phyloP scores from a whole-genome alignment of 331 rosid genomes.

The Malus hybrid region DNA sequence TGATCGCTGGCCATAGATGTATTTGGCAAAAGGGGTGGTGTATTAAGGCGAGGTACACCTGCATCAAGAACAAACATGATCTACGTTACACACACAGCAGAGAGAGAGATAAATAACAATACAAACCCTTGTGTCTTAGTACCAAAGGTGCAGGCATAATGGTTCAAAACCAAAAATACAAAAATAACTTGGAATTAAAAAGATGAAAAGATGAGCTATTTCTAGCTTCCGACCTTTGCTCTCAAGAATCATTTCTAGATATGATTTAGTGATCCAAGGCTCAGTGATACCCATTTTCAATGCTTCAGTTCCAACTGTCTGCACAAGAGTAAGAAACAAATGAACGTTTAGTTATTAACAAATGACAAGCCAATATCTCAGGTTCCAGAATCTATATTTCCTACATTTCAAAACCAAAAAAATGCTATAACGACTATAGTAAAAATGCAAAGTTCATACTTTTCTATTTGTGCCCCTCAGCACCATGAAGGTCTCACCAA shows the following conservation, averaged over 20 bases:
- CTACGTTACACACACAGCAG: neutral
- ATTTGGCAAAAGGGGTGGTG: slow-evolving; percentile 83
- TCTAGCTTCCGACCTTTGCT: slow-evolving; percentile 55
- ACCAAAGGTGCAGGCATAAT: neutral
- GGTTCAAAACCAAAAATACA: slow-evolving; percentile 1
- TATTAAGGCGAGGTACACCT: slow-evolving; percentile 99
- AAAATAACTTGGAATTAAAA: neutral
- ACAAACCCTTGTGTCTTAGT: neutral
- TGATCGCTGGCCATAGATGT: slow-evolving; percentile 42
- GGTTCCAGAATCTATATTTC: neutral
- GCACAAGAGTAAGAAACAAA: slow-evolving; percentile 11
- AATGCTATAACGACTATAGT: neutral
- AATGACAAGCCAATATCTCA: neutral
- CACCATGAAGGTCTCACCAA: slow-evolving; percentile 93
- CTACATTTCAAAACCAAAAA: neutral
- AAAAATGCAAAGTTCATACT: slow-evolving; percentile 35
- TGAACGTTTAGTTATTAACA: neutral
- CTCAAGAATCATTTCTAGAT: slow-evolving; percentile 96
- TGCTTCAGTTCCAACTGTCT: slow-evolving; percentile 96
- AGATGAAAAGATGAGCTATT: neutral
- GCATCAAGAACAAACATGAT: slow-evolving; percentile 23
- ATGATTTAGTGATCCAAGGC: slow-evolving; percentile 95
- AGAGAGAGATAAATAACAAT: neutral
- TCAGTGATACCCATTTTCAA: slow-evolving; percentile 63
- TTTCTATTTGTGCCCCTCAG: slow-evolving; percentile 90